Evolutionary conservation across 371 early-diverging fungal species (phyloP).

Genomic region (Mucor lusitanicus): DNA sequence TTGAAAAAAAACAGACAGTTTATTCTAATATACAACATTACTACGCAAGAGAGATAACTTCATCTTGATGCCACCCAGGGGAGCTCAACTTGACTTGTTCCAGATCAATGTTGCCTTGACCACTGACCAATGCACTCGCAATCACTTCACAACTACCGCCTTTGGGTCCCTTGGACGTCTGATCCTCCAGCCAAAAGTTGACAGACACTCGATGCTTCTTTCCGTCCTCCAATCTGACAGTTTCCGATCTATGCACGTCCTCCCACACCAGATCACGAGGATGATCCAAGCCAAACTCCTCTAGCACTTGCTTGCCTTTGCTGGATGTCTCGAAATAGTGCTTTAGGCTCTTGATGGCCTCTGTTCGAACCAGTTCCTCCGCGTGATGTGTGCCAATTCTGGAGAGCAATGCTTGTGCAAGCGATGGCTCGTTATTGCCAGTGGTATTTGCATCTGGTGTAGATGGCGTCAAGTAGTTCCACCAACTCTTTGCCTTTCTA

Average conservation of each 20-base stretch:
- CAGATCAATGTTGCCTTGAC: slow-evolving; percentile 16
- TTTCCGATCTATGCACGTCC: slow-evolving; percentile 22
- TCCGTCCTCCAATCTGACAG: slow-evolving; percentile 1
- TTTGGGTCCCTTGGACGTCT: slow-evolving; percentile 19
- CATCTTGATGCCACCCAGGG: slow-evolving; percentile 26
- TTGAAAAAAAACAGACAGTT: background rate
- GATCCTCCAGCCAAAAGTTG: slow-evolving; percentile 37
- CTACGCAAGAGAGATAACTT: slow-evolving; percentile 9
- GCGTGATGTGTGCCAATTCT: slow-evolving; percentile 35
- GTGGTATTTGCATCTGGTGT: background rate
- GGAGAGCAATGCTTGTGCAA: slow-evolving; percentile 10
- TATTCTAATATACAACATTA: background rate
- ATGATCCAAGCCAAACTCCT: slow-evolving; percentile 34
- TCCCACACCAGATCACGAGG: slow-evolving; percentile 24
- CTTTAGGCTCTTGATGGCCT: slow-evolving; percentile 34
- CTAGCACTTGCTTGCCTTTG: slow-evolving; percentile 23
- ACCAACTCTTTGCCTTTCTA: slow-evolving; percentile 31
- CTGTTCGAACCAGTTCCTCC: slow-evolving; percentile 25
- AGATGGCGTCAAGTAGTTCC: slow-evolving; percentile 24
- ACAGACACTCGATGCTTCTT: slow-evolving; percentile 17
- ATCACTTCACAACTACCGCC: slow-evolving; percentile 36
- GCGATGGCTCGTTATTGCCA: background rate
- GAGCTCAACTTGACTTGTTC: slow-evolving; percentile 18
- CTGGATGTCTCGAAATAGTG: slow-evolving; percentile 26
- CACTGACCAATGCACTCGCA: slow-evolving; percentile 26